Evolutionary conservation across 345 rosid species (phyloP).

Genomic region (Punica granatum): DNA sequence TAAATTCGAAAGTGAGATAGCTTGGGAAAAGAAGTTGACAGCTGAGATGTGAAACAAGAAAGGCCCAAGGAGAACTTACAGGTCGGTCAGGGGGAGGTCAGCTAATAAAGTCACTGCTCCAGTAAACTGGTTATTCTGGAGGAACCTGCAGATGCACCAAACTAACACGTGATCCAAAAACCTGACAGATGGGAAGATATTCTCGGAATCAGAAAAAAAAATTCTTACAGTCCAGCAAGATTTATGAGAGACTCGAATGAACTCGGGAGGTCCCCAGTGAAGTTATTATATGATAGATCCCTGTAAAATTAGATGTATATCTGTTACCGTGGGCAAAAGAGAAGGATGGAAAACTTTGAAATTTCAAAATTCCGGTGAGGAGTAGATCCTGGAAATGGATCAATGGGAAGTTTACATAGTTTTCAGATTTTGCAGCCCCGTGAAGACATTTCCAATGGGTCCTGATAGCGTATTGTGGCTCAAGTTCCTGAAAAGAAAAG

Average conservation of each 20-base stretch:
- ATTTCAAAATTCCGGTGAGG: not conserved
- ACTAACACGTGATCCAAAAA: not conserved
- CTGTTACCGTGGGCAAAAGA: not conserved
- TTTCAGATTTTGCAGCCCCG: slow-evolving; percentile 49
- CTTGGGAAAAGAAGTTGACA: slow-evolving; percentile 7
- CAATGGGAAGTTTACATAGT: slow-evolving; percentile 50
- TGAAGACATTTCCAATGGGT: slow-evolving; percentile 79
- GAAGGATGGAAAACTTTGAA: not conserved
- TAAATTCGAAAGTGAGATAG: slow-evolving; percentile 14
- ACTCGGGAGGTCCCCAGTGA: slow-evolving; percentile 82
- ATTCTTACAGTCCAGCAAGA: slow-evolving; percentile 65
- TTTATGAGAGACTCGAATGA: slow-evolving; percentile 65
- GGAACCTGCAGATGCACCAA: slow-evolving; percentile 38
- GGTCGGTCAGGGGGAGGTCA: slow-evolving; percentile 59
- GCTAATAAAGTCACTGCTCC: slow-evolving; percentile 84
- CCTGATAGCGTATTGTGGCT: slow-evolving; percentile 76
- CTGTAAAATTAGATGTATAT: slow-evolving; percentile 22
- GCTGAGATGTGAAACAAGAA: slow-evolving; percentile 4
- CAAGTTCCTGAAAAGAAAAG: slow-evolving; percentile 53
- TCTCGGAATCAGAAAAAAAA: not conserved
- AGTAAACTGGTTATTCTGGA: slow-evolving; percentile 75
- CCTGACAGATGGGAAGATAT: slow-evolving; percentile 3
- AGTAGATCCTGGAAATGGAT: not conserved
- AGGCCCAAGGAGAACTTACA: slow-evolving; percentile 38
- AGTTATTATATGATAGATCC: slow-evolving; percentile 80